These are phyloP conservation scores for Centella asiatica DNA, from an alignment of 129 eudicot species.

Conservation along the genomic window DNA sequence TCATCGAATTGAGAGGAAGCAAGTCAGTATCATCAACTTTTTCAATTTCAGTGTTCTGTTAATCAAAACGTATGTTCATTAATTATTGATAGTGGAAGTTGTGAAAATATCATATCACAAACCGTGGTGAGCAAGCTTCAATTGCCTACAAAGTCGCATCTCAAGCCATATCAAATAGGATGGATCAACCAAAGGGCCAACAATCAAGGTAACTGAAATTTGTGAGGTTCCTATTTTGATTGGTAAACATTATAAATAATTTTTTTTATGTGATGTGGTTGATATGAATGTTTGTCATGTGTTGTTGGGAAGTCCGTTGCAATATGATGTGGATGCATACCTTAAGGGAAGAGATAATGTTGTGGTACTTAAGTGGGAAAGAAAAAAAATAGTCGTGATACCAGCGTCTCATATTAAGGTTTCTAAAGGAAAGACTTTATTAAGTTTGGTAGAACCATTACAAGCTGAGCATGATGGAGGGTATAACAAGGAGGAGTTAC, in stretches of 20 bases:
- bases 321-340: not conserved
- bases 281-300: conserved; percentile 5
- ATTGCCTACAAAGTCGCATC: not conserved
- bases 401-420: too few relatives aligned
- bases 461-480: too few relatives aligned
- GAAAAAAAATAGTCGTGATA: too few relatives aligned
- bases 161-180: not conserved
- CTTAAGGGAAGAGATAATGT: not conserved
- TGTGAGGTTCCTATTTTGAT: not conserved
- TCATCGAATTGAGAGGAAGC: too few relatives aligned
- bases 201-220: not conserved
- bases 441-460: too few relatives aligned
- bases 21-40: not conserved
- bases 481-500: too few relatives aligned
- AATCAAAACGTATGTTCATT: not conserved
- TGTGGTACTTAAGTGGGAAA: too few relatives aligned
- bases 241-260: not conserved
- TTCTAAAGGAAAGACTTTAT: too few relatives aligned
- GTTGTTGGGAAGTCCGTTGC: not conserved
- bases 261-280: not conserved
- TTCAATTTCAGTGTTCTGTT: not conserved
- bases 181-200: not conserved
- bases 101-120: not conserved
- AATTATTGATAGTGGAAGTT: not conserved
- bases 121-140: not conserved